A percentile compares a stretch with the other conserved stretches of the same genome.
Conservation (phyloP, 176 grass and related monocot genomes). For the Tillandsia fasciculata region DNA sequence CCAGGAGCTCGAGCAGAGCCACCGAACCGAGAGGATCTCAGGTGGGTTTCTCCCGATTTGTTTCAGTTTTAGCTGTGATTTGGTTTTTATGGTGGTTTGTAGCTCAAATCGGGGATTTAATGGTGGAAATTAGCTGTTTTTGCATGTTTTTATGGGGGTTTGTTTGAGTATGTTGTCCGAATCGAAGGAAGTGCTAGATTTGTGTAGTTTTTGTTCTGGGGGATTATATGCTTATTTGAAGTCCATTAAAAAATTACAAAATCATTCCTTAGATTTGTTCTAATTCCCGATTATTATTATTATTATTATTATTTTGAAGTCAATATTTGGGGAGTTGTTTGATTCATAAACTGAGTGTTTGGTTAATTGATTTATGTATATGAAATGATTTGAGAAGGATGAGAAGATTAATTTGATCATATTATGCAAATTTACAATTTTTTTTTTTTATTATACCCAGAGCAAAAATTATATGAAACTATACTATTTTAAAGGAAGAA, state of each 20-base stretch:
- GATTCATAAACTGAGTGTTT: not conserved
- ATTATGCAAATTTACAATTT: not conserved
- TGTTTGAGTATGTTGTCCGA: too few relatives aligned
- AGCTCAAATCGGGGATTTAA: not conserved
- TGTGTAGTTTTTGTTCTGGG: too few relatives aligned
- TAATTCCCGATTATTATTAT: too few relatives aligned
- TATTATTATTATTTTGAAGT: not conserved
- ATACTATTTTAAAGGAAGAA: too few relatives aligned
- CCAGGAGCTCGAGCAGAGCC: constrained; percentile 45
- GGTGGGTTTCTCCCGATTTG: constrained; percentile 28
- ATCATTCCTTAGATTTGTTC: too few relatives aligned
- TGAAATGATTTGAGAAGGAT: not conserved
- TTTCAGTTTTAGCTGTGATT: constrained; percentile 9
- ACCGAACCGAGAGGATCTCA: constrained; percentile 76
- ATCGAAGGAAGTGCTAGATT: too few relatives aligned
- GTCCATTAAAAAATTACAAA: too few relatives aligned
- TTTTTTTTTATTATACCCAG: not conserved
- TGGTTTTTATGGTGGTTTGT: constrained; percentile 10
- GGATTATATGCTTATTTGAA: too few relatives aligned
- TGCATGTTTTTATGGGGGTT: too few relatives aligned
- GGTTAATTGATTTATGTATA: not conserved
- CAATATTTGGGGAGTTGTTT: not conserved
- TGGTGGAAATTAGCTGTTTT: too few relatives aligned
- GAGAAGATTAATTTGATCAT: not conserved
- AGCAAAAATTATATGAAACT: too few relatives aligned